Base-by-base conservation (phyloP, 1,284 basidiomycete species). In the Termitomyces sp. region DNA sequence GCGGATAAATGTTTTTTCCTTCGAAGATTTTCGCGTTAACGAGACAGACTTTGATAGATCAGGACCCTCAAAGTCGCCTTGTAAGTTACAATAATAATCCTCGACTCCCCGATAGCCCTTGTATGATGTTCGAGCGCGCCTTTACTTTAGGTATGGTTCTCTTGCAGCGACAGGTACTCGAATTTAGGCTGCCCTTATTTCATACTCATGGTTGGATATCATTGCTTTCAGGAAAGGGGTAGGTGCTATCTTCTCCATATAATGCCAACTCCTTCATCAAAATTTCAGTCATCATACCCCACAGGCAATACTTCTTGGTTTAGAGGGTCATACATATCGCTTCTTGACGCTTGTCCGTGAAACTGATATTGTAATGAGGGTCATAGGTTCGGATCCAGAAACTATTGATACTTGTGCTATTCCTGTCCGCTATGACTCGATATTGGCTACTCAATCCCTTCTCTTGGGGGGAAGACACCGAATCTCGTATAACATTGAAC, bases 261-360 rank as follows among this genome's bases (percentile, higher is more conserved):
- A n/a, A 21, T 41, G 33, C 40, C 21, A 31, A 42, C 41, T 42
- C 39, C 40, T 30, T 55, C 30, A 51, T 40, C 28, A 10, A 26
- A 10, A 9, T 38, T 24, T 21, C 64, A 94, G 93, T 1, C 95
- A 97, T 70, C 92, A 95, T 73, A 97, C 94, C 0, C 94, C 94
- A 0, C 91, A 96, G 70, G 94, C 94, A 2, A 86, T 98, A 59
- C 80, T 97, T 40, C 82, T 96, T 24, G 94, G 94, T 9, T 76
- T 97, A 28, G 92, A 96, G 80, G 93, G 89, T 74, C 41, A 53
- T 31, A 2, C 24, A 19, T 10, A 10, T 50, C 6, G 2, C 1
- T 38, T 28, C n/a, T 38, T 5, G 2, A 12, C 5, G 13, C 12
- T 48, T 48, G 7, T 38, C 21, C 34, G 10, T 28, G n/a, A 10